Conservation (phyloP, 768 basidiomycete species). For the Punctularia strigosozonata region DNA sequence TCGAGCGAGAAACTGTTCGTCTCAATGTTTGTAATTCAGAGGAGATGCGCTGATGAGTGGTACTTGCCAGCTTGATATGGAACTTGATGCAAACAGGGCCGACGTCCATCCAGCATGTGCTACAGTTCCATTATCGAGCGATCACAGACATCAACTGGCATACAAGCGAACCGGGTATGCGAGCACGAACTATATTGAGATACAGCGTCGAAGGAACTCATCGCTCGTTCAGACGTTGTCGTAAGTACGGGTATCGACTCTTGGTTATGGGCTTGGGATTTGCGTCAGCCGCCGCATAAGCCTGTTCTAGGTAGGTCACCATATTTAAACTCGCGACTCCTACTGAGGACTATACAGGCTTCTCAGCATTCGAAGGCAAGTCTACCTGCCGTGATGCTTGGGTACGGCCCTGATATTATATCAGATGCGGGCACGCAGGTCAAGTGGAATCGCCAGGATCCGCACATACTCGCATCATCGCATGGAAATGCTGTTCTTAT, state of each 20-base stretch:
- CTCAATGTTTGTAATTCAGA: background rate
- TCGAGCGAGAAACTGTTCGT: constrained; percentile 80
- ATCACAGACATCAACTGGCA: constrained; percentile 99
- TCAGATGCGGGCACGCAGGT: constrained; percentile 89
- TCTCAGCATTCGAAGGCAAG: constrained; percentile 47
- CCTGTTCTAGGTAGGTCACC: constrained; percentile 49
- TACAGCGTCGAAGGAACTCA: too few relatives aligned
- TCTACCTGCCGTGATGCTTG: background rate
- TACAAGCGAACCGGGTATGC: constrained; percentile 65
- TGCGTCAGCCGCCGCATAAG: constrained; percentile 39
- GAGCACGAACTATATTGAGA: too few relatives aligned
- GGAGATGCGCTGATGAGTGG: constrained; percentile 1
- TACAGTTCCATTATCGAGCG: constrained; percentile 86
- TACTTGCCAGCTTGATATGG: constrained; percentile 68
- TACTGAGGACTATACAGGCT: constrained; percentile 21
- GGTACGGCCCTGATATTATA: constrained; percentile 2
- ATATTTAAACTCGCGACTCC: background rate
- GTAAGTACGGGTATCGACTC: constrained; percentile 90
- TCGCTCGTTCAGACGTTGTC: too few relatives aligned
- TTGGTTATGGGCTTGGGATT: constrained; percentile 92
- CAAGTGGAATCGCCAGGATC: constrained; percentile 90
- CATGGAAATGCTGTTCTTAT: constrained; percentile 81
- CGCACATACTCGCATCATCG: constrained; percentile 79
- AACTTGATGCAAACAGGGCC: constrained; percentile 68
- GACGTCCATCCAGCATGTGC: constrained; percentile 72